phyloP scores from a whole-genome alignment of 1,139 yeast genomes.

The Kodamaea fungicola region DNA sequence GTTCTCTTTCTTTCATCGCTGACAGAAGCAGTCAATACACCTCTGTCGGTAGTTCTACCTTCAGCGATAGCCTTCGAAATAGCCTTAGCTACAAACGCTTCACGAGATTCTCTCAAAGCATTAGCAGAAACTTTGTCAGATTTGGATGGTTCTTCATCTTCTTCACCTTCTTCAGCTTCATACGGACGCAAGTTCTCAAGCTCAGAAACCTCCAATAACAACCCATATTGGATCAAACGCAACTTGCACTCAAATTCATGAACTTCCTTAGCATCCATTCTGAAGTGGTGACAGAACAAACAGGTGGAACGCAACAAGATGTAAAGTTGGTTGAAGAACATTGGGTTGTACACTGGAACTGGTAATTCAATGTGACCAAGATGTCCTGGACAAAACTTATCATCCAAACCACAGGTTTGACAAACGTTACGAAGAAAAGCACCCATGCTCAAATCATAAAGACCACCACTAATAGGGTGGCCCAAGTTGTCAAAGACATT shows the following conservation, averaged over 20 bases:
- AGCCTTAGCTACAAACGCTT: conserved; percentile 63
- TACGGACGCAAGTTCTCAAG: conserved; percentile 42
- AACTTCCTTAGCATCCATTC: conserved; percentile 62
- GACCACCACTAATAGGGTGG: conserved; percentile 91
- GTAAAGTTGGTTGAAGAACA: conserved; percentile 89
- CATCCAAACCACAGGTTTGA: conserved; percentile 95
- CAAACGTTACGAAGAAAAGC: conserved; percentile 88
- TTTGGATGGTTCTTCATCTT: conserved; percentile 21
- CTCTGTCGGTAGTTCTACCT: conserved; percentile 65
- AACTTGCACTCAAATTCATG: conserved; percentile 79
- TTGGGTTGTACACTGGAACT: conserved; percentile 90
- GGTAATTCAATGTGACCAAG: conserved; percentile 98
- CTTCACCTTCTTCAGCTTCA: conserved; percentile 34
- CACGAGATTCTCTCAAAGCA: conserved; percentile 58
- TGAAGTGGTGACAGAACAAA: conserved; percentile 85
- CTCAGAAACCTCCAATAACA: conserved; percentile 72
- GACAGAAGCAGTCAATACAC: conserved; percentile 79
- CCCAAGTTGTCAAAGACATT: conserved; percentile 93
- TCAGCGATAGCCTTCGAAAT: conserved; percentile 75
- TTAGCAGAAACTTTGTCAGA: conserved; percentile 38
- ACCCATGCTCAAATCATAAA: conserved; percentile 91
- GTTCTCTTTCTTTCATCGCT: conserved; percentile 80
- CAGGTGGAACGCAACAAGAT: conserved; percentile 81
- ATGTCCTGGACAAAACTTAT: conserved; percentile 95
- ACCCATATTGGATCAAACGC: conserved; percentile 81